Evolutionary conservation across 192 early-diverging fungal genomes (phyloP), one percentile per base, ranked within the genome.

Genomic region (Oehlia diaphana): DNA sequence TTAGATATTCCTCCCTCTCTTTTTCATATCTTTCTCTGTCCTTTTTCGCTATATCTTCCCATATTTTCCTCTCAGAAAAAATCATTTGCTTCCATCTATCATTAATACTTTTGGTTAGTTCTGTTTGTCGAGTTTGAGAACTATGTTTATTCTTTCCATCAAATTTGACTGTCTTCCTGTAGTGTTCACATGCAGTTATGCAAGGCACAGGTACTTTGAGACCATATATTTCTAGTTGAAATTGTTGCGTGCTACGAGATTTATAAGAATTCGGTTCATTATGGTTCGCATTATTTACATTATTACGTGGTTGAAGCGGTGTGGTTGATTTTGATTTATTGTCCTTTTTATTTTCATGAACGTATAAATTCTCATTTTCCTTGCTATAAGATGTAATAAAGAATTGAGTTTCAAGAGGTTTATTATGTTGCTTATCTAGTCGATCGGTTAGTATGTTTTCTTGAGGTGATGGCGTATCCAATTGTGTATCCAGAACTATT

Each of bases 1-100:
- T 71, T 39, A 44, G 0, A 71, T 71, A 71, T 19, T 31, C 19
- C 21, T 71, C 69, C 39, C 39, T 71, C 42, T 71, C 69, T 10
- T 47, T 31, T 42, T n/a, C 21, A 71, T 39, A 71, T 42, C 69
- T 71, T 42, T 71, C 33, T 31, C 47, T n/a, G 21, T 71, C 69
- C 21, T 5, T 19, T 44, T 47, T 71, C 12, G 69, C 69, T 19
- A 58, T 58, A 58, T 53, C 50, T 53, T 53, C 50, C 50, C 50
- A 53, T 16, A 53, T 53, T 53, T 53, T 53, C 50, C 16, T 58
- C 19, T 58, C 53, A 21, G 53, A 58, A 19, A 58, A 19, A 4
- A 58, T 19, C 53, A 58, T 19, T 5, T 58, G 53, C 6, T 58
- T 58, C 53, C 53, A 58, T 21, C 21, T 58, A 21, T 19, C 19